Base-by-base conservation (phyloP, 805 yeast genomes). In the Kodamaea neixiangensis region DNA sequence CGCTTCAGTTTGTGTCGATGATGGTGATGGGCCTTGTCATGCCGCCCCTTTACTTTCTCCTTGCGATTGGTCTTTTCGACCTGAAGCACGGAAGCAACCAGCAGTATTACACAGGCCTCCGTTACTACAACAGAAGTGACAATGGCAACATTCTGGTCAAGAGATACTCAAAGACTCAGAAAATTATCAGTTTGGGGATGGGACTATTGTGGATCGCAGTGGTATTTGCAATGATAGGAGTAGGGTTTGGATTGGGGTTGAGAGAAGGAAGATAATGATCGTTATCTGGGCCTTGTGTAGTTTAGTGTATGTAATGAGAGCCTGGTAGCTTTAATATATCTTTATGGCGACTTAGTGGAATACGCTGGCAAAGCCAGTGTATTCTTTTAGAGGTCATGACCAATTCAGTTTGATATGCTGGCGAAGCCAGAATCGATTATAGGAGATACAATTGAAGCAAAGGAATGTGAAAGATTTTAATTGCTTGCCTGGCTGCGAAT, bases 191-290 rank as follows among this genome's bases (percentile, higher is more conserved):
- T 54, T 54, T 66, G 7, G 44, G 55, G 2, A 19, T 70, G 3
- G 77, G 77, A 7, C 7, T 73, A 5, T 5, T 63, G 5, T 73
- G 78, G 78, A 43, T 69, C 5, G 39, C 54, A 14, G 53, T 64
- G 1, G 62, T 69, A 7, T 40, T 70, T n/a, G 68, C 75, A 17
- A 71, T 72, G 77, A 67, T 73, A 3, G 76, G 69, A 0, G 69
- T 72, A 5, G 76, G 76, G 2, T 55, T 73, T 19, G 75, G 73
- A 4, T 49, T 69, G 1, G 71, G 71, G 1, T 35, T 48, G 31
- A 15, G 41, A 29, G 33, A 37, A 15, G 41, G 41, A 37, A 37
- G 41, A 37, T 37, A 37, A 37, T 34, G 17, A 33, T 35, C 7
- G 40, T 6, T 11, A 15, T 15, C 21, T 14, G 41, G 41, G 41